These are phyloP conservation scores for Dillenia suffruticosa DNA, from an alignment of 164 flowering plant genomes.

Conservation along the genomic window DNA sequence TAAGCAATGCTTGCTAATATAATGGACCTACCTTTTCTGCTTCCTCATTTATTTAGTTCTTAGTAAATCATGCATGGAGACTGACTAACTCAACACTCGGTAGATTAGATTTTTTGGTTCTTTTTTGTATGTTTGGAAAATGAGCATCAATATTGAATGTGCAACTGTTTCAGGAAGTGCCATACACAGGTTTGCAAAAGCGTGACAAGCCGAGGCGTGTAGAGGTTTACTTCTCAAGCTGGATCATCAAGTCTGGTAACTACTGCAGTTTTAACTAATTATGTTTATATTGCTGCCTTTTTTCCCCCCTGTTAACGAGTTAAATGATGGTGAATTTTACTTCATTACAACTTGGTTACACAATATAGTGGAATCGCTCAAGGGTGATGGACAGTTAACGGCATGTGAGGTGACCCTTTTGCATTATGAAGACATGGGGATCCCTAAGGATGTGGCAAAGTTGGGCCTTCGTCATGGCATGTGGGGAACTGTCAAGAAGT, in stretches of 20 bases:
- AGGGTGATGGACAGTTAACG: constrained; percentile 76
- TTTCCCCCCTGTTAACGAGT: neutral
- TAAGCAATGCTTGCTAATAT: too few species aligned
- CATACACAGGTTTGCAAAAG: constrained; percentile 58
- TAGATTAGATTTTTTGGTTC: too few species aligned
- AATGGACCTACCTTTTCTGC: too few species aligned
- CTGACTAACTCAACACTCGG: too few species aligned
- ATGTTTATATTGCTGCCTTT: neutral
- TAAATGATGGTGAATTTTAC: neutral
- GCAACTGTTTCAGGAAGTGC: constrained; percentile 58
- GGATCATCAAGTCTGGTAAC: constrained; percentile 84
- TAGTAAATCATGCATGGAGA: too few species aligned
- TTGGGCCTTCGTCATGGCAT: constrained; percentile 94
- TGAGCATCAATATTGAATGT: neutral
- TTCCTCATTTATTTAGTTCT: too few species aligned
- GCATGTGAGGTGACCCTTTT: constrained; percentile 89
- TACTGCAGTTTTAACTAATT: neutral
- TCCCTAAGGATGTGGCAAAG: constrained; percentile 95
- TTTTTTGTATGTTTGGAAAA: too few species aligned
- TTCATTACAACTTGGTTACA: neutral
- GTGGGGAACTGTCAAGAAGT: constrained; percentile 97
- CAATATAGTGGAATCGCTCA: constrained; percentile 74
- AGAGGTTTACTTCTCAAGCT: constrained; percentile 88
- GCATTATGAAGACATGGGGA: constrained; percentile 98
- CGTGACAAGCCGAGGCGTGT: constrained; percentile 97